These are phyloP conservation scores for Daucus carota DNA, from an alignment of 129 eudicot species.

Conservation along the genomic window DNA sequence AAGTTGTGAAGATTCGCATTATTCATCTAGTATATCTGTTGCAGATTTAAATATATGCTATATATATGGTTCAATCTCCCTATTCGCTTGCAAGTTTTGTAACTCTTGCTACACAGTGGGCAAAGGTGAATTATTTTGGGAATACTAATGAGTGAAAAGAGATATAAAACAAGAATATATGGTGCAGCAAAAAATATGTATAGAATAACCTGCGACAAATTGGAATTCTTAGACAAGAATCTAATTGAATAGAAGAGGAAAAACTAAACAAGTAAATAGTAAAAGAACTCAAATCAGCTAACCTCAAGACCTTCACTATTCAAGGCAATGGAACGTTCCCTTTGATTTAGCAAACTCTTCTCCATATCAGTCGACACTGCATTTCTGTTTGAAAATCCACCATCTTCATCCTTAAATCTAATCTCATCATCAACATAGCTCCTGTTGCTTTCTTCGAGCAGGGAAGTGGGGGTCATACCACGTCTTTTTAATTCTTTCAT, in stretches of 20 bases:
- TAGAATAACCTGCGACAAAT: not conserved
- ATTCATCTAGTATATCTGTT: too few species aligned
- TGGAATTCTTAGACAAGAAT: not conserved
- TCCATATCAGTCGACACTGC: constrained; percentile 56
- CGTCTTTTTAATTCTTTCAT: constrained; percentile 84
- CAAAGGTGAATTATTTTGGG: not conserved
- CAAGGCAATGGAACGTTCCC: constrained; percentile 77
- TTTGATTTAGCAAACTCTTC: constrained; percentile 54
- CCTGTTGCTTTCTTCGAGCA: constrained; percentile 70
- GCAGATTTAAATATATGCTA: not conserved
- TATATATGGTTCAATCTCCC: not conserved
- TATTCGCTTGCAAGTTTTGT: not conserved
- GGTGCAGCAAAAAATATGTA: not conserved
- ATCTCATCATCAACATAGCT: constrained; percentile 43
- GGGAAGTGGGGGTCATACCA: constrained; percentile 81
- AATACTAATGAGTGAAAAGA: not conserved
- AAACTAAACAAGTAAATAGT: not conserved
- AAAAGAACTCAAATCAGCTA: not conserved
- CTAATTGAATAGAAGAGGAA: not conserved
- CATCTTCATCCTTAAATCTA: constrained; percentile 57
- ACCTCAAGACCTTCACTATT: constrained; percentile 99
- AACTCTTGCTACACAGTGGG: not conserved
- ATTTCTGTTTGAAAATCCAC: constrained; percentile 57
- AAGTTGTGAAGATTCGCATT: too few species aligned
- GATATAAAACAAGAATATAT: too few species aligned